Conservation (phyloP, 495 filamentous ascomycete species). For the Bryoglossum gracile region DNA sequence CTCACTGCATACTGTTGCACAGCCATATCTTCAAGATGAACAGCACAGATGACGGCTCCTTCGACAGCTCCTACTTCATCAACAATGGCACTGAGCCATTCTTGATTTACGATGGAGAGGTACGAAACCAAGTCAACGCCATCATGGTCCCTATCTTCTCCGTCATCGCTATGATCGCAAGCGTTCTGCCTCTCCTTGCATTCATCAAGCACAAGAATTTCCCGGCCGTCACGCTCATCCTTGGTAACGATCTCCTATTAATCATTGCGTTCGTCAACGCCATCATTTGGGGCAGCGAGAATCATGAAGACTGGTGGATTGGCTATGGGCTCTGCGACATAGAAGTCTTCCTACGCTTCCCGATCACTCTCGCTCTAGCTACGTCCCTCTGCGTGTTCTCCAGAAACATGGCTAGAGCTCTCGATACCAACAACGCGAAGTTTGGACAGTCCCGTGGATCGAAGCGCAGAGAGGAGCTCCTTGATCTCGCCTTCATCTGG, state of each 20-base stretch:
- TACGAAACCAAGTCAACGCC: constrained; percentile 13
- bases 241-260: constrained; percentile 32
- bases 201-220: constrained; percentile 24
- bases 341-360: constrained; percentile 53
- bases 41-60: no score
- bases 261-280: constrained; percentile 56
- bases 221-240: constrained; percentile 33
- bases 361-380: constrained; percentile 53
- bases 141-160: constrained; percentile 21
- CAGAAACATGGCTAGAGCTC: constrained; percentile 58
- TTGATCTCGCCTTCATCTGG: constrained; percentile 65
- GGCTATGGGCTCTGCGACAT: constrained; percentile 79
- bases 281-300: constrained; percentile 71
- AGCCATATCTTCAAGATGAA: no score
- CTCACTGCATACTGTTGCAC: no score
- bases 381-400: constrained; percentile 65
- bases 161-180: constrained; percentile 5
- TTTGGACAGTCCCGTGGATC: constrained; percentile 45
- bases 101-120: no score
- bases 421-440: constrained; percentile 57
- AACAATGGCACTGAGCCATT: no score
- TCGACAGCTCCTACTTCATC: no score
- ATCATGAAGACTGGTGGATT: constrained; percentile 59
- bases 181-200: constrained; percentile 15
- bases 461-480: constrained; percentile 41